Conservation (phyloP, 164 flowering plant species). For the Berberis thunbergii region DNA sequence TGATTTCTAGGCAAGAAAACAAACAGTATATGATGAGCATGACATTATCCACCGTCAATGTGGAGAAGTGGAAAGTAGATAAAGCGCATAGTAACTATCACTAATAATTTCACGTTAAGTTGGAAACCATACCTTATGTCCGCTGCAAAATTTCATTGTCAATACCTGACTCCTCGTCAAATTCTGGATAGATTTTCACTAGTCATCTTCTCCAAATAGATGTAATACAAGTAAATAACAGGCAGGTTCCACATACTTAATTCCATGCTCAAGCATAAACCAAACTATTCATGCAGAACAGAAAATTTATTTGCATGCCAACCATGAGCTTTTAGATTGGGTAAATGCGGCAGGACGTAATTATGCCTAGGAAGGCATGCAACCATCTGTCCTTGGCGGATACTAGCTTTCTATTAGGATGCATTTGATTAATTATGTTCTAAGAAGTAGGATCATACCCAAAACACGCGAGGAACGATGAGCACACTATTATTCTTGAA, state of each 20-base stretch:
- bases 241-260: neutral
- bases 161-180: constrained; percentile 67
- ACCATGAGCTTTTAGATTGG: neutral
- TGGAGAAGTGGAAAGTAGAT: neutral
- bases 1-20: too few species aligned
- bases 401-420: too few species aligned
- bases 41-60: neutral
- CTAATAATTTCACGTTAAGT: neutral
- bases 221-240: neutral
- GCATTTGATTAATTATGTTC: too few species aligned
- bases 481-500: constrained; percentile 45
- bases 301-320: neutral
- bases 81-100: constrained; percentile 1
- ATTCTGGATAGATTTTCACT: constrained; percentile 39
- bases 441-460: constrained; percentile 40
- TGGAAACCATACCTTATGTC: constrained; percentile 51
- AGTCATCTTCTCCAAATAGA: constrained; percentile 8
- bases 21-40: too few species aligned
- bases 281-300: neutral
- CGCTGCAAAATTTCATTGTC: constrained; percentile 71
- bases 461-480: constrained; percentile 57
- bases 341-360: too few species aligned
- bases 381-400: too few species aligned
- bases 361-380: too few species aligned
- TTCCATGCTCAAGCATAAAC: neutral